phyloP scores from a whole-genome alignment of 2,329 filamentous ascomycete species.

The Aulographum hederae region DNA sequence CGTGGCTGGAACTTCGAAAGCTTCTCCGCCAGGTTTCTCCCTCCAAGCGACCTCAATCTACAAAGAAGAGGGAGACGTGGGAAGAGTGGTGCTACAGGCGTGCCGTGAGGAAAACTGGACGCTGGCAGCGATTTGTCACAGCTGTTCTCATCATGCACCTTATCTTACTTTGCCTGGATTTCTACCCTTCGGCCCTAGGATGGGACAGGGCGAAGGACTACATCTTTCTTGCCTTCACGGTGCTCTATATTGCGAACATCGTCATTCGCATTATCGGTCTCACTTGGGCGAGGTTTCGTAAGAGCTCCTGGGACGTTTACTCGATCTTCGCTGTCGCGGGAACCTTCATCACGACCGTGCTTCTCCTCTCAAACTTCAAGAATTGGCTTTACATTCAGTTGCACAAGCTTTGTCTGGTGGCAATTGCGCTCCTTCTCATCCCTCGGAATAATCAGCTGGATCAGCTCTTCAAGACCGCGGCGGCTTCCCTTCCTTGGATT shows the following conservation, averaged over 20 bases:
- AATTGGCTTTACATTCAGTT: slow-evolving; percentile 52
- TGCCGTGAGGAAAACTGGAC: slow-evolving; percentile 83
- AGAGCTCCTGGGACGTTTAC: slow-evolving; percentile 91
- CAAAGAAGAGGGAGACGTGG: slow-evolving; percentile 53
- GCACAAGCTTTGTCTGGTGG: slow-evolving; percentile 87
- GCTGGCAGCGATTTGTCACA: slow-evolving; percentile 76
- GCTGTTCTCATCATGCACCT: slow-evolving; percentile 65
- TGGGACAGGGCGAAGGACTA: slow-evolving; percentile 49
- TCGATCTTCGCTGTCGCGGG: slow-evolving; percentile 64
- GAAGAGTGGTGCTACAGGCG: slow-evolving; percentile 90
- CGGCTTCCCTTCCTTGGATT: slow-evolving; percentile 79
- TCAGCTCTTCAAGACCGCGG: slow-evolving; percentile 96
- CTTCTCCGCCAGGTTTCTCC: slow-evolving; percentile 82
- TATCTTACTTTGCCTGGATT: slow-evolving; percentile 68
- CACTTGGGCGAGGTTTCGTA: slow-evolving; percentile 78
- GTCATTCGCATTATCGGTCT: slow-evolving; percentile 70
- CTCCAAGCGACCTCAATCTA: slow-evolving; percentile 75
- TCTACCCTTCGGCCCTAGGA: slow-evolving; percentile 50
- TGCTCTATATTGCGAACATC: slow-evolving; percentile 71
- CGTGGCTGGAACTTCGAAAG: slow-evolving; percentile 90
- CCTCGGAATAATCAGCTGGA: slow-evolving; percentile 93
- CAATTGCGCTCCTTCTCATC: slow-evolving; percentile 76
- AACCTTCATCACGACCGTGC: slow-evolving; percentile 63
- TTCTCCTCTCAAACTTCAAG: slow-evolving; percentile 44
- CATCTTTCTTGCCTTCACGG: slow-evolving; percentile 63